Conservation (phyloP, 345 rosid genomes). For the Geranium brycei region DNA sequence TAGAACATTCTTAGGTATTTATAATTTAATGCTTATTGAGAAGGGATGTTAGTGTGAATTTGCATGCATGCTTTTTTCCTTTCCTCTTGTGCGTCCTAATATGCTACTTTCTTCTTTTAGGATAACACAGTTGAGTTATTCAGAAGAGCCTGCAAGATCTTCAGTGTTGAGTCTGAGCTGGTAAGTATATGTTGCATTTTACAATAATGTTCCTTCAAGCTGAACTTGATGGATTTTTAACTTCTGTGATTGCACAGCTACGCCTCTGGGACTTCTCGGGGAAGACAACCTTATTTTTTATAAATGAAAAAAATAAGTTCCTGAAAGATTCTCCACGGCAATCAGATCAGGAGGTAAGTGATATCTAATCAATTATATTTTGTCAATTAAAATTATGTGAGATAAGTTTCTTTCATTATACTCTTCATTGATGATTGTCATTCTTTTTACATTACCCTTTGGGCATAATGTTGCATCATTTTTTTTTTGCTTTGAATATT, state of each 20-base stretch:
- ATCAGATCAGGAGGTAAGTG: constrained; percentile 72
- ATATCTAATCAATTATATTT: constrained; percentile 2
- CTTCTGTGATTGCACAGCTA: constrained; percentile 37
- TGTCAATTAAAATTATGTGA: background rate
- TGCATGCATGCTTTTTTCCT: background rate
- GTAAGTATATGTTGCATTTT: constrained; percentile 26
- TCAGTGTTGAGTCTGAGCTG: constrained; percentile 70
- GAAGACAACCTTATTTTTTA: constrained; percentile 46
- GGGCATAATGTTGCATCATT: background rate
- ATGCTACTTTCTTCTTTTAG: constrained; percentile 22
- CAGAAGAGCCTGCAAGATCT: constrained; percentile 93
- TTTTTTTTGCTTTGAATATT: background rate
- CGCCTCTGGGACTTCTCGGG: constrained; percentile 94
- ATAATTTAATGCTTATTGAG: background rate
- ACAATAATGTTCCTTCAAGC: constrained; percentile 6
- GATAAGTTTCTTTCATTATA: background rate
- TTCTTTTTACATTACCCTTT: background rate
- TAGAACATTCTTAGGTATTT: no score
- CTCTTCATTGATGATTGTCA: background rate
- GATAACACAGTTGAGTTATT: constrained; percentile 76
- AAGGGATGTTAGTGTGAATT: background rate
- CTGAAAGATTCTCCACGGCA: constrained; percentile 47
- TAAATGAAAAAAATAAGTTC: constrained; percentile 39
- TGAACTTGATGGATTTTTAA: constrained; percentile 14
- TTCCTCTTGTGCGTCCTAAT: background rate